These are phyloP conservation scores for Stachybotrys chartarum DNA, from an alignment of 2,329 filamentous ascomycete genomes.

Conservation along the genomic window DNA sequence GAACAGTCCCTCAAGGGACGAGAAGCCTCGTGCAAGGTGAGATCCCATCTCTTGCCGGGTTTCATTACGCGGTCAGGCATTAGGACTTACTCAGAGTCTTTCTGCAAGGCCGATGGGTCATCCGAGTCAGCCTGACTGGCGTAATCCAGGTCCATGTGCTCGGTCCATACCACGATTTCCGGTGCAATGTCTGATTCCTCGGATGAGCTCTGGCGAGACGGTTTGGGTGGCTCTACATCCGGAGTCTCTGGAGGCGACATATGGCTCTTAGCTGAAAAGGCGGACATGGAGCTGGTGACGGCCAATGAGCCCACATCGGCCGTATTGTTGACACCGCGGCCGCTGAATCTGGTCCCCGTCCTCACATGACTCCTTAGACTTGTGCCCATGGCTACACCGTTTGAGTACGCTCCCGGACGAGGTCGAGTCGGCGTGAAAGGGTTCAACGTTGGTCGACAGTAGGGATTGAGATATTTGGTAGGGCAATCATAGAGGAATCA, in stretches of 20 bases:
- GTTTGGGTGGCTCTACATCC: conserved; percentile 14
- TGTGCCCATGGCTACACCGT: conserved; percentile 14
- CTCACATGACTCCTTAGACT: conserved; percentile 13
- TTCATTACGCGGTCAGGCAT: background rate
- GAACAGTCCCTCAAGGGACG: background rate
- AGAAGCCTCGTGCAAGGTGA: too few species aligned
- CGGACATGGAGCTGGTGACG: conserved; percentile 13
- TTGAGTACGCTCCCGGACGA: background rate
- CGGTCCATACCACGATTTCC: conserved; percentile 39
- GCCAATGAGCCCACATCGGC: conserved; percentile 15
- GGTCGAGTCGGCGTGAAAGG: background rate
- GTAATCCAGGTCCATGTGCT: conserved; percentile 25
- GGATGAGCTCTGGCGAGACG: conserved; percentile 24
- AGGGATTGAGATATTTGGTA: background rate
- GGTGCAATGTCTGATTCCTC: conserved; percentile 28
- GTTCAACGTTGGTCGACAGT: background rate
- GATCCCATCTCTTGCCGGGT: too few species aligned
- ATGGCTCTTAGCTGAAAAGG: conserved; percentile 16
- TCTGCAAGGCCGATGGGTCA: conserved; percentile 12
- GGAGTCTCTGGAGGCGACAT: conserved; percentile 19
- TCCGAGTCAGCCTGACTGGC: conserved; percentile 13
- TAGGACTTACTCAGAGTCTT: conserved; percentile 18
- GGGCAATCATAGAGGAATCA: conserved; percentile 14
- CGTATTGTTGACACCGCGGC: conserved; percentile 11
- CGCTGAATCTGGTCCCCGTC: conserved; percentile 13